Conservation (phyloP, 2,329 filamentous ascomycete genomes). For the Pyrenophora tritici-repentis region DNA sequence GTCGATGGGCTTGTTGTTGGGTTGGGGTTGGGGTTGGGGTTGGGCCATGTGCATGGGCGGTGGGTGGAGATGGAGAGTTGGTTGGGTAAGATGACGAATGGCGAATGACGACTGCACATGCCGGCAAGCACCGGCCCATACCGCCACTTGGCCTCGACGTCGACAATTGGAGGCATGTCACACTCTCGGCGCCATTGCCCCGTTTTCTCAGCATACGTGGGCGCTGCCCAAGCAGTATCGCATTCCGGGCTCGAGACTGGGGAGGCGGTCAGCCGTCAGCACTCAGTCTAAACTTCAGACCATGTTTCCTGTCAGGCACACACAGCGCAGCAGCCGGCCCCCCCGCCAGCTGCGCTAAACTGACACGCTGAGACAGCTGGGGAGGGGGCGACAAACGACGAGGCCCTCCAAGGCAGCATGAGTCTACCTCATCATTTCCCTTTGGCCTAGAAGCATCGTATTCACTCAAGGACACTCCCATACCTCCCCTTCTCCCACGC, state of each 20-base stretch:
- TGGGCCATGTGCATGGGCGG: too few relatives aligned
- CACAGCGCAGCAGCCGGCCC: not conserved
- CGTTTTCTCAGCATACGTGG: constrained; percentile 11
- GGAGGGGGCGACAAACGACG: too few relatives aligned
- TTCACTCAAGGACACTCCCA: not conserved
- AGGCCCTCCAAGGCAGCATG: too few relatives aligned
- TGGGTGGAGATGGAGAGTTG: too few relatives aligned
- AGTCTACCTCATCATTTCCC: not conserved
- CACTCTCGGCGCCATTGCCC: constrained; percentile 18
- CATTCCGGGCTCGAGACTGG: constrained; percentile 2
- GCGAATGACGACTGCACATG: constrained; percentile 17
- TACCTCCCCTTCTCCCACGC: too few relatives aligned
- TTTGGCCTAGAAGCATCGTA: constrained; percentile 4
- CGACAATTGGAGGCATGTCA: constrained; percentile 2
- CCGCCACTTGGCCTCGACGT: constrained; percentile 10
- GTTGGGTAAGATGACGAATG: too few relatives aligned
- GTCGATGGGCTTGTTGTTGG: too few relatives aligned
- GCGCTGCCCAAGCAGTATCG: constrained; percentile 16
- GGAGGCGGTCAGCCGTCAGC: constrained; percentile 22
- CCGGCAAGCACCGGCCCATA: constrained; percentile 11
- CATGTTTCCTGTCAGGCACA: constrained; percentile 5
- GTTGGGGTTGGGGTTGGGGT: too few relatives aligned
- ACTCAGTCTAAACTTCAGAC: constrained; percentile 12
- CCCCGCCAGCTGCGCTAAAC: not conserved
- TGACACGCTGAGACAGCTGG: too few relatives aligned